Evolutionary conservation across 768 basidiomycete genomes (phyloP).

Genomic region (Hortiboletus campestris): DNA sequence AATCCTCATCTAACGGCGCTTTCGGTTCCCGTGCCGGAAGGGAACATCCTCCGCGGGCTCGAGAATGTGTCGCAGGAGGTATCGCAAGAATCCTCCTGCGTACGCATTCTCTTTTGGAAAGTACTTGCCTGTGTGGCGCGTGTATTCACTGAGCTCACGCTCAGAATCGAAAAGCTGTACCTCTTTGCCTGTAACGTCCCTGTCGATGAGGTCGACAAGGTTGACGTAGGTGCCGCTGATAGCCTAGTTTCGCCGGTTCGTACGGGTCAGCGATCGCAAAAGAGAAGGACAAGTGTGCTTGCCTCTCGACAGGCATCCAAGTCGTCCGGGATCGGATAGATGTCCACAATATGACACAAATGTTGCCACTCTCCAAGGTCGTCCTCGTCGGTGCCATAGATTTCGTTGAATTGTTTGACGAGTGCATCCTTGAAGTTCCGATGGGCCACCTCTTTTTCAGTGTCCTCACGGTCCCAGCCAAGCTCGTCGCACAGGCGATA

Average conservation of each 20-base stretch:
- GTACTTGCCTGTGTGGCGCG: conserved; percentile 1
- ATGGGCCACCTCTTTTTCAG: neutral
- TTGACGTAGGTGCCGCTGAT: neutral
- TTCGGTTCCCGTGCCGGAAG: neutral
- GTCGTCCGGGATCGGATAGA: conserved; percentile 8
- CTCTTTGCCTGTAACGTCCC: neutral
- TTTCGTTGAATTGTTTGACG: conserved; percentile 13
- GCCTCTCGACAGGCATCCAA: conserved; percentile 10
- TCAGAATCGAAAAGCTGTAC: conserved; percentile 8
- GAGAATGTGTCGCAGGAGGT: conserved; percentile 17
- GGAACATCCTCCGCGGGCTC: neutral
- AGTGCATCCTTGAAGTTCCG: conserved; percentile 7
- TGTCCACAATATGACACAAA: neutral
- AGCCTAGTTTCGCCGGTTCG: neutral
- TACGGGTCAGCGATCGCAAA: neutral
- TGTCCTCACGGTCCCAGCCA: conserved; percentile 1
- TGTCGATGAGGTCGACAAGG: conserved; percentile 21
- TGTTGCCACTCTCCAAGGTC: conserved; percentile 9
- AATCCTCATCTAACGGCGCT: conserved; percentile 14
- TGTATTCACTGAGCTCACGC: conserved; percentile 10
- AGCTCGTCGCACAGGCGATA: conserved; percentile 16
- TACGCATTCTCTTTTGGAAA: conserved; percentile 15
- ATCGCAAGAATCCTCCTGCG: conserved; percentile 15
- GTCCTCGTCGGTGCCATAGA: conserved; percentile 12
- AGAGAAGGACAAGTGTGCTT: neutral